Conservation (phyloP, 2,329 filamentous ascomycete genomes). For the Thielaviopsis populi region DNA sequence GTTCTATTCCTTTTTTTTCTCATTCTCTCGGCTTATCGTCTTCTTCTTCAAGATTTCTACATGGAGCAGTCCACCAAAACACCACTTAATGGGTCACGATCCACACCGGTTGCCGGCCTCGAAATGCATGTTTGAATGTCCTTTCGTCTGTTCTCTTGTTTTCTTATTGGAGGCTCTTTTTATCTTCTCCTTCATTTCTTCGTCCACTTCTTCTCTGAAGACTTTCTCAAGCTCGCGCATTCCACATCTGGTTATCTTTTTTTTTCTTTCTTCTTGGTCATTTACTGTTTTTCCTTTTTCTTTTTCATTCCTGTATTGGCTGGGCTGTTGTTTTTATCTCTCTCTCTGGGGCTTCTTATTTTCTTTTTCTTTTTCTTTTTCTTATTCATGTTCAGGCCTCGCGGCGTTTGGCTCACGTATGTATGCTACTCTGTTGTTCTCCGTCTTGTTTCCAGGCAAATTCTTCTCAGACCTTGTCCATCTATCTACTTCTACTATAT, state of each 20-base stretch:
- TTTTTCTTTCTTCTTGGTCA: background rate
- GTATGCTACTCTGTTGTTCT: no score
- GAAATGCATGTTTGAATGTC: background rate
- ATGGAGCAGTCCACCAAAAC: constrained; percentile 3
- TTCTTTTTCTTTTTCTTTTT: background rate
- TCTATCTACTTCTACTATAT: no score
- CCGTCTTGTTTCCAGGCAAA: no score
- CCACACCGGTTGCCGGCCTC: background rate
- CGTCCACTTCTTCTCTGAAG: background rate
- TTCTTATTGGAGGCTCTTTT: background rate
- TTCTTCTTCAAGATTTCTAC: constrained; percentile 6
- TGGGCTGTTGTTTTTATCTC: background rate
- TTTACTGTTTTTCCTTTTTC: background rate
- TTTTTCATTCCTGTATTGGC: background rate
- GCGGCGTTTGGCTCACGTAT: background rate
- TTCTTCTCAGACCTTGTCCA: no score
- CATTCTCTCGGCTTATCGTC: constrained; percentile 10
- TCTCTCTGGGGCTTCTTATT: background rate
- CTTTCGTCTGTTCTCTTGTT: background rate
- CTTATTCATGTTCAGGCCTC: background rate
- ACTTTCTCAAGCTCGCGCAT: background rate
- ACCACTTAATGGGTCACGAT: background rate
- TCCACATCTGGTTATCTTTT: no score
- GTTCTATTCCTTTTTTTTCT: background rate
- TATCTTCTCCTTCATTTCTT: background rate